Evolutionary conservation across 148 eudicot genomes (phyloP).

Genomic region (Gaultheria prostrata): DNA sequence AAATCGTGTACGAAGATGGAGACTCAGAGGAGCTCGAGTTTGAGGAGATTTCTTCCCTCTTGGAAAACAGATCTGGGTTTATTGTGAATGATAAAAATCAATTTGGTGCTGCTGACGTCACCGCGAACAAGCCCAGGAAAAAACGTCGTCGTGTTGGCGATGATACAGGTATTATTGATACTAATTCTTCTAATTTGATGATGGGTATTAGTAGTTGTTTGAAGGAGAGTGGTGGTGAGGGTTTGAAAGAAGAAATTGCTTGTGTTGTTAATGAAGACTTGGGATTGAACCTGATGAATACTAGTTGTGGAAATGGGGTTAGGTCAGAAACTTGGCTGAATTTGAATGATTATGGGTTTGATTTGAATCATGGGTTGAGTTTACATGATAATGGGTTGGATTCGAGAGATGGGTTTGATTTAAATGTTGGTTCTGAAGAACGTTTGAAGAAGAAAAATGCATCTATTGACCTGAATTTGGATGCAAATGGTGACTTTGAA

Average conservation of each 20-base stretch:
- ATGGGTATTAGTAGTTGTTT: conserved; percentile 15
- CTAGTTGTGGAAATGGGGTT: conserved; percentile 6
- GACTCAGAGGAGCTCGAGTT: conserved; percentile 56
- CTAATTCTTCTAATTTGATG: conserved; percentile 21
- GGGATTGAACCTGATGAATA: conserved; percentile 10
- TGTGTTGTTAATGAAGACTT: background rate
- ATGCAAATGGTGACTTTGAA: conserved; percentile 38
- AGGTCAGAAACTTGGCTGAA: conserved; percentile 17
- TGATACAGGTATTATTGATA: conserved; percentile 39
- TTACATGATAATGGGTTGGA: conserved; percentile 22
- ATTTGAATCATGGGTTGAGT: conserved; percentile 51
- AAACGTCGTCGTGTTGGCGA: conserved; percentile 31
- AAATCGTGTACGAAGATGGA: conserved; percentile 57
- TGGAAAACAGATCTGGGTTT: conserved; percentile 6
- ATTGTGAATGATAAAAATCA: conserved; percentile 17
- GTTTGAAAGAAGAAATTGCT: background rate
- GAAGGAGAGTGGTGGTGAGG: conserved; percentile 11
- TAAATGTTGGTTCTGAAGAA: conserved; percentile 10
- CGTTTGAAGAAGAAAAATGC: conserved; percentile 17
- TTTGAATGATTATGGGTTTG: conserved; percentile 34
- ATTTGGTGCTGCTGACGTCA: conserved; percentile 4
- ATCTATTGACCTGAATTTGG: conserved; percentile 71
- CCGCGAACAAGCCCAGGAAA: conserved; percentile 34
- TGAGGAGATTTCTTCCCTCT: conserved; percentile 28
- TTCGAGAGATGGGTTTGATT: conserved; percentile 16